phyloP scores from a whole-genome alignment of 2,329 filamentous ascomycete genomes.

The Pyrenochaeta sp. region DNA sequence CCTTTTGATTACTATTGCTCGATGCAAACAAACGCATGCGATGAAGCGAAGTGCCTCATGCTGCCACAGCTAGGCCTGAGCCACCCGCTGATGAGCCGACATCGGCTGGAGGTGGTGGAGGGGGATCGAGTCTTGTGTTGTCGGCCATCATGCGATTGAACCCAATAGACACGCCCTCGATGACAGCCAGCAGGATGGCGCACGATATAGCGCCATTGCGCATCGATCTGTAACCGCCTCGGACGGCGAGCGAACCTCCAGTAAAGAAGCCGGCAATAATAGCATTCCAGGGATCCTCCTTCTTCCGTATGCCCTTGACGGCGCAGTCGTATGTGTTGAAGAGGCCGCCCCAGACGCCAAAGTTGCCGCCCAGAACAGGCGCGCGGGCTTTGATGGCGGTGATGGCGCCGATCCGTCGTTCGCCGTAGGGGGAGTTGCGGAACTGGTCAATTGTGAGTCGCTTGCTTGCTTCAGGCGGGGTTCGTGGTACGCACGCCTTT shows the following conservation, averaged over 20 bases:
- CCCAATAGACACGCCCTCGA: conserved; percentile 95
- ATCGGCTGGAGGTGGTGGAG: conserved; percentile 53
- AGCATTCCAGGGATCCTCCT: conserved; percentile 98
- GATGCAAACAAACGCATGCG: conserved; percentile 20
- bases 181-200: conserved; percentile 90
- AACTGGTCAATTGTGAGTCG: conserved; percentile 35
- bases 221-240: conserved; percentile 90
- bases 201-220: conserved; percentile 97
- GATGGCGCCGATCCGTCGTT: conserved; percentile 90
- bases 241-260: conserved; percentile 81
- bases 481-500: conserved; percentile 75
- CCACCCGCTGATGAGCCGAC: conserved; percentile 25
- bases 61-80: conserved; percentile 30
- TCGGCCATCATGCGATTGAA: conserved; percentile 95
- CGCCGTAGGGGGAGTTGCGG: conserved; percentile 71
- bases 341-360: conserved; percentile 95
- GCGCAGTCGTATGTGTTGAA: conserved; percentile 97
- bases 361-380: conserved; percentile 95
- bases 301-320: conserved; percentile 87
- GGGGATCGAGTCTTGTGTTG: conserved; percentile 77
- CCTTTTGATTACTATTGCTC: conserved; percentile 21
- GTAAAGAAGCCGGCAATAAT: conserved; percentile 98
- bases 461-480: not conserved
- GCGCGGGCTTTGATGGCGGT: conserved; percentile 98
- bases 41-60: conserved; percentile 24